A percentile compares a stretch with the other conserved stretches of the same genome.
These are phyloP conservation scores for Mycena pura DNA, from an alignment of 768 basidiomycete species.

Conservation along the genomic window DNA sequence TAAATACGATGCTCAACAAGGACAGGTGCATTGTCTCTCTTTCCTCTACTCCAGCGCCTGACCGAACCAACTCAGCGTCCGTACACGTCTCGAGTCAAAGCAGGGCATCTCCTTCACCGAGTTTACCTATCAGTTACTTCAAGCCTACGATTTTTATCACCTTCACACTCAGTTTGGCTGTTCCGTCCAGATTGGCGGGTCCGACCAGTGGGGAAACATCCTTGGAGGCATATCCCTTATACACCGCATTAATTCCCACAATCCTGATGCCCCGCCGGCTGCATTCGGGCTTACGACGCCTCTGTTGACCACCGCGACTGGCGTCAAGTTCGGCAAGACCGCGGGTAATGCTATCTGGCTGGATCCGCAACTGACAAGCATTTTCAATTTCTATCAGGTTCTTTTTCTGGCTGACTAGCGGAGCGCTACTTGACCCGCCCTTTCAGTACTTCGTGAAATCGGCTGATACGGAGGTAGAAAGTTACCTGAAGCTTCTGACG, in stretches of 20 bases:
- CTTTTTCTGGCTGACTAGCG: slow-evolving; percentile 13
- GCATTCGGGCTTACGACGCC: slow-evolving; percentile 93
- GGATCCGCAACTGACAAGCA: slow-evolving; percentile 76
- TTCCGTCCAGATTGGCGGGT: slow-evolving; percentile 91
- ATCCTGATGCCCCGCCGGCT: slow-evolving; percentile 21
- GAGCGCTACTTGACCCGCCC: not conserved
- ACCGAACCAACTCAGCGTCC: slow-evolving; percentile 61
- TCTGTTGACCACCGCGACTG: slow-evolving; percentile 86
- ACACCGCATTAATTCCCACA: slow-evolving; percentile 50
- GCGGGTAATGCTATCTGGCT: slow-evolving; percentile 96
- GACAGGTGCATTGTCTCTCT: slow-evolving; percentile 69
- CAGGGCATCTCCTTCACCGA: slow-evolving; percentile 98
- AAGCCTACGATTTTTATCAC: slow-evolving; percentile 93
- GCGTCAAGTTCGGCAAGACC: slow-evolving; percentile 98
- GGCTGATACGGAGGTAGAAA: slow-evolving; percentile 79
- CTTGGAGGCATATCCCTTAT: slow-evolving; percentile 93
- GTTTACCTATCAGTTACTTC: slow-evolving; percentile 96
- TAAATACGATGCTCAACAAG: slow-evolving; percentile 88
- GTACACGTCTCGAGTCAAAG: slow-evolving; percentile 76
- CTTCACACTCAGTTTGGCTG: slow-evolving; percentile 72
- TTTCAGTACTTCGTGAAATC: slow-evolving; percentile 87
- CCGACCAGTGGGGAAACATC: slow-evolving; percentile 99
- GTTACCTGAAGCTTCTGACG: slow-evolving; percentile 84
- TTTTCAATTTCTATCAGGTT: slow-evolving; percentile 96
- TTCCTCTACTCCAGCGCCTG: not conserved